Percentiles rank a stretch among this genome's conserved stretches.
Conservation (phyloP, 2,329 filamentous ascomycete genomes). For the Fusarium pseudocircinatum region DNA sequence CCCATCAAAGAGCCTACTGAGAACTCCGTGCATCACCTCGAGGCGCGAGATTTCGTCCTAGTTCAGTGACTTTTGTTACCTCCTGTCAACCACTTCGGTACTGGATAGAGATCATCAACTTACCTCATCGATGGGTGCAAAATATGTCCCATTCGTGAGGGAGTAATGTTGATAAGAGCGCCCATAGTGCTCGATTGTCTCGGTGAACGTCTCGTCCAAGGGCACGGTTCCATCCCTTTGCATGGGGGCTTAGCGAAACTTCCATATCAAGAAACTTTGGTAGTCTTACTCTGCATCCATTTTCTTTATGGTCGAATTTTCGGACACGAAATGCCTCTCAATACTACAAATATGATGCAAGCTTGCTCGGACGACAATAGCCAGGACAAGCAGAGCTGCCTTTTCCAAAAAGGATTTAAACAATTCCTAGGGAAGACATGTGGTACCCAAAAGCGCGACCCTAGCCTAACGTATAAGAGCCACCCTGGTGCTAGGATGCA, state of each 20-base stretch:
- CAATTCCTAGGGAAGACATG: conserved; percentile 42
- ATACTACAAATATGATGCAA: conserved; percentile 7
- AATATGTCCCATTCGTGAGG: conserved; percentile 71
- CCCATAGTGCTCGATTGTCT: conserved; percentile 68
- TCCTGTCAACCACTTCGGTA: conserved; percentile 1
- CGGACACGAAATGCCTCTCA: conserved; percentile 1
- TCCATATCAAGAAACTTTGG: conserved; percentile 4
- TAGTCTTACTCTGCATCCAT: conserved; percentile 49
- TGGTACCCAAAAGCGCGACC: conserved; percentile 46
- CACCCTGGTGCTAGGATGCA: conserved; percentile 43
- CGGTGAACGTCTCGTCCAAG: conserved; percentile 67
- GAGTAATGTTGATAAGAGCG: conserved; percentile 75
- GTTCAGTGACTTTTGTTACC: conserved; percentile 14
- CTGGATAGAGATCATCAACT: conserved; percentile 21
- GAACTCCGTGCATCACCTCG: conserved; percentile 69
- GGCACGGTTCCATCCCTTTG: conserved; percentile 60
- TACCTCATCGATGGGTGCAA: conserved; percentile 78
- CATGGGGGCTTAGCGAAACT: conserved; percentile 37
- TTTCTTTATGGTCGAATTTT: conserved; percentile 10
- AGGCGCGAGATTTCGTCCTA: conserved; percentile 76
- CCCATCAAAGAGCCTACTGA: conserved; percentile 71
- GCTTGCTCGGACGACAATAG: conserved; percentile 13
- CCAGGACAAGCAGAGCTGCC: conserved; percentile 23
- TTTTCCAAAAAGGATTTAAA: conserved; percentile 37
- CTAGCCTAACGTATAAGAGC: conserved; percentile 44